Percentiles rank a stretch among this genome's conserved stretches.
These are phyloP conservation scores for Penicillium ochrochloron DNA, from an alignment of 495 filamentous ascomycete genomes.

Conservation along the genomic window DNA sequence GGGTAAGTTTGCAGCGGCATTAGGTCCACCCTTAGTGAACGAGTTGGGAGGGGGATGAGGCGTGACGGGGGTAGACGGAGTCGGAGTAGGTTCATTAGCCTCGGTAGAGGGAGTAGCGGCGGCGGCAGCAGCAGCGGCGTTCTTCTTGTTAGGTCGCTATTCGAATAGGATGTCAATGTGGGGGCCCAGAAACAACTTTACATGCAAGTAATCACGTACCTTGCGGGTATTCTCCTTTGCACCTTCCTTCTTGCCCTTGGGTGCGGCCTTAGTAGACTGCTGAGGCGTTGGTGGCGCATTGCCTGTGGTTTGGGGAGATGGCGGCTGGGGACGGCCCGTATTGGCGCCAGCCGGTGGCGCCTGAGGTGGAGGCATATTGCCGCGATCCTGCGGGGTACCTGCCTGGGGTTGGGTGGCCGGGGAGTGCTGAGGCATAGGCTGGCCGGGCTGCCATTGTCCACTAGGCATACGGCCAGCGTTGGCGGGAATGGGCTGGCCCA, in stretches of 20 bases:
- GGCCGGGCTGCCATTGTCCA: slow-evolving; percentile 61
- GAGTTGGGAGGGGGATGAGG: slow-evolving; percentile 68
- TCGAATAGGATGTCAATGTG: neutral
- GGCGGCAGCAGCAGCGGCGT: slow-evolving; percentile 61
- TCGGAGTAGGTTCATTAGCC: slow-evolving; percentile 68
- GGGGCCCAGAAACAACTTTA: too few species aligned
- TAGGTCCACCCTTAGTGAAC: slow-evolving; percentile 62
- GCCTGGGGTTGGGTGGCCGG: slow-evolving; percentile 59
- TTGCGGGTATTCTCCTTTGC: slow-evolving; percentile 30
- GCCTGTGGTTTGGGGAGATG: slow-evolving; percentile 75
- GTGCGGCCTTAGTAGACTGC: slow-evolving; percentile 74
- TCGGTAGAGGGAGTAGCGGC: slow-evolving; percentile 77
- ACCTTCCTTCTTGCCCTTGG: slow-evolving; percentile 78
- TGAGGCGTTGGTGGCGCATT: slow-evolving; percentile 88
- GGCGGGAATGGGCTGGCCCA: slow-evolving; percentile 63
- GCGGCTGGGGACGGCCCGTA: slow-evolving; percentile 67
- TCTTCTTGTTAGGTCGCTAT: slow-evolving; percentile 65
- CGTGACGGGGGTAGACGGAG: slow-evolving; percentile 84
- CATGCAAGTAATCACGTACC: neutral
- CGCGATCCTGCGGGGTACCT: slow-evolving; percentile 76
- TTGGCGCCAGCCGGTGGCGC: slow-evolving; percentile 67
- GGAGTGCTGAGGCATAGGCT: slow-evolving; percentile 63
- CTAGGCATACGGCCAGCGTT: slow-evolving; percentile 55
- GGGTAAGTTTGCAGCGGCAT: slow-evolving; percentile 49
- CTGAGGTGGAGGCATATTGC: slow-evolving; percentile 86